These are phyloP conservation scores for Retiboletus flavoniger DNA, from an alignment of 1,284 basidiomycete species.

Conservation along the genomic window DNA sequence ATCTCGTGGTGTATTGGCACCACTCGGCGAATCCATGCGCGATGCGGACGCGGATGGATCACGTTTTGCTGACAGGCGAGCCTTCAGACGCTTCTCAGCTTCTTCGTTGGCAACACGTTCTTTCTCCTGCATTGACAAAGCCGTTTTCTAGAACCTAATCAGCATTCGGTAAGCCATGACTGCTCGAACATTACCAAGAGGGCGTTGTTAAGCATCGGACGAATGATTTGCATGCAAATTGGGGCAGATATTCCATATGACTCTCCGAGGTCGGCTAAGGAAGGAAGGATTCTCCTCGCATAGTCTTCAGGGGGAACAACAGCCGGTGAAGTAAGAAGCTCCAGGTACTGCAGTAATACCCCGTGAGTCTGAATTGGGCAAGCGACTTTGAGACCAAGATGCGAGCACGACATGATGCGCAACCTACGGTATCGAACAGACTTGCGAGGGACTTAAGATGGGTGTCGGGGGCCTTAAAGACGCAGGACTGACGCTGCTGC, in stretches of 20 bases:
- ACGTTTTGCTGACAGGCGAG: constrained; percentile 71
- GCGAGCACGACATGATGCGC: constrained; percentile 20
- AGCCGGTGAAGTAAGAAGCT: constrained; percentile 64
- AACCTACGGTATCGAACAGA: constrained; percentile 80
- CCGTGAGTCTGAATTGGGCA: constrained; percentile 61
- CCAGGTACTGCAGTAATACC: constrained; percentile 73
- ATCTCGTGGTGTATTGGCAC: constrained; percentile 37
- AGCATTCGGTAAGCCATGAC: constrained; percentile 5
- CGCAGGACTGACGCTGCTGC: constrained; percentile 80
- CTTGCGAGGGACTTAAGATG: constrained; percentile 84
- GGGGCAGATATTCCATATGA: constrained; percentile 78
- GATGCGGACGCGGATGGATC: constrained; percentile 58
- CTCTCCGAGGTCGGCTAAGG: constrained; percentile 68
- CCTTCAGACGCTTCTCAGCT: constrained; percentile 73
- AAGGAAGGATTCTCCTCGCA: constrained; percentile 63
- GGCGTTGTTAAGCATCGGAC: constrained; percentile 71
- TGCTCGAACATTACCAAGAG: constrained; percentile 49
- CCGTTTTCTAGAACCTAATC: constrained; percentile 45
- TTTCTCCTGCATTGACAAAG: constrained; percentile 60
- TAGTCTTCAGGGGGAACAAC: constrained; percentile 64
- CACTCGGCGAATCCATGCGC: constrained; percentile 61
- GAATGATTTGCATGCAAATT: constrained; percentile 88
- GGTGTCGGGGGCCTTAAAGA: constrained; percentile 67
- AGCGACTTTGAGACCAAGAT: constrained; percentile 19
- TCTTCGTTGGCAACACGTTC: constrained; percentile 67